Evolutionary conservation across 2,329 filamentous ascomycete species (phyloP), one percentile per base, ranked within the genome.

Genomic region (Penicillium aurantiogriseum): DNA sequence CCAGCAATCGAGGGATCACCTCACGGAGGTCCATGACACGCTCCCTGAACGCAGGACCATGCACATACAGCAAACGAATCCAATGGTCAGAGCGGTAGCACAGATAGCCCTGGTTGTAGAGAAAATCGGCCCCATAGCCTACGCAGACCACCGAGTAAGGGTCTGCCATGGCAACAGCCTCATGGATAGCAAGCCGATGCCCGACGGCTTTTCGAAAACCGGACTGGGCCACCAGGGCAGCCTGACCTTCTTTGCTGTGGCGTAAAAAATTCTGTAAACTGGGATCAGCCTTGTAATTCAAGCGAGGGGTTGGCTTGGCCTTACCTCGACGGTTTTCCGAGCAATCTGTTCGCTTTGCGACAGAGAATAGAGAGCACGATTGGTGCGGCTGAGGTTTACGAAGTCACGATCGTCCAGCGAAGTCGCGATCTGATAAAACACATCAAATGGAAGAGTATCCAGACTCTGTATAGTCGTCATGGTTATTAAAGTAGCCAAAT

Each of bases 91-190:
- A 69, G 11, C 83, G 80, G 67, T 91, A 88, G 64, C 87, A 90
- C 17, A 92, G 74, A 11, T 84, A 78, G 6, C 88, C 87, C 56
- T 85, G 80, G 19, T 78, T 76, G 68, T 88, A 91, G 2, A 86
- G 70, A 71, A 87, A 90, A 4, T 79, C 77, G 25, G 85, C 81
- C 4, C 82, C 86, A 51, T 84, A 76, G 4, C 82, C 88, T 33
- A 91, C 68, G 0, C 86, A 76, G 2, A 81, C 81, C 17, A 83
- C 81, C 0, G 83, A 80, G 67, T 85, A 91, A 0, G 89, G 89
- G 33, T 79, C 74, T 5, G 85, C 86, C 23, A 78, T 80, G 4
- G 85, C 79, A 47, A 89, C 76, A 23, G 88, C 85, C 51, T 82
- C 73, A 51, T 82, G 80, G 48, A 86, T 79, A 67, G 88, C 87